Base-by-base conservation (phyloP, 176 grass and related monocot genomes). In the Ananas comosus region DNA sequence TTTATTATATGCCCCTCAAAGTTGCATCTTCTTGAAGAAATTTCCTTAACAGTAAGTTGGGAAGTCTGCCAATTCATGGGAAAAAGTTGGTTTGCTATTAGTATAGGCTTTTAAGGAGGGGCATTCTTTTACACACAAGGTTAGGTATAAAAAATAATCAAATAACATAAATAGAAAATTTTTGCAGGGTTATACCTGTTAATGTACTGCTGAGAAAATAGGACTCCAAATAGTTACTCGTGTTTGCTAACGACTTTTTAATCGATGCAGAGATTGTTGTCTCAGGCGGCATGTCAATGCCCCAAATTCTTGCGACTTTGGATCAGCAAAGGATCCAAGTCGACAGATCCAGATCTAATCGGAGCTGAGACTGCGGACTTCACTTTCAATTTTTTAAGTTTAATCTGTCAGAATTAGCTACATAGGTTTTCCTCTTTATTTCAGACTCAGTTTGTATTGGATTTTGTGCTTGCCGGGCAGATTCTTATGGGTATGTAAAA, bases 271-370 rank as follows among this genome's bases (percentile, higher is more conserved):
- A 73, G 28, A 73, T 73, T 64, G 71, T 73, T 7, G 56, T 73
- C 17, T 73, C 71, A 64, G 71, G 71, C 1, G 71, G 71, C 11
- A 73, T 73, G 71, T 73, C 71, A 64, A 73, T 73, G 71, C 71
- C 71, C 50, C 71, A 73, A 73, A 63, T 73, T 63, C 56, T 73
- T 4, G 18, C 71, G 23, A 64, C 71, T 23, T 6, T 64, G 54
- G 71, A 64, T 21, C 19, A 53, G 13, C 71, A 73, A 23, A 4
- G 16, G 23, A 64, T 73, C 17, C 56, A 72, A 59, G 51, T 57
- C 23, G 70, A 72, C 16, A 9, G 27, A 58, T 57, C 70, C 13
- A 14, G 53, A 48, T 59, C 22, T 59, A 57, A 22, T 61, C 56
- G 64, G 47, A 67, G 64, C 25, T 67, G 29, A 47, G 14, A 47